A percentile compares a stretch with the other conserved stretches of the same genome.
Evolutionary conservation across 495 filamentous ascomycete species (phyloP).

Genomic region (Xylaria palmicola): DNA sequence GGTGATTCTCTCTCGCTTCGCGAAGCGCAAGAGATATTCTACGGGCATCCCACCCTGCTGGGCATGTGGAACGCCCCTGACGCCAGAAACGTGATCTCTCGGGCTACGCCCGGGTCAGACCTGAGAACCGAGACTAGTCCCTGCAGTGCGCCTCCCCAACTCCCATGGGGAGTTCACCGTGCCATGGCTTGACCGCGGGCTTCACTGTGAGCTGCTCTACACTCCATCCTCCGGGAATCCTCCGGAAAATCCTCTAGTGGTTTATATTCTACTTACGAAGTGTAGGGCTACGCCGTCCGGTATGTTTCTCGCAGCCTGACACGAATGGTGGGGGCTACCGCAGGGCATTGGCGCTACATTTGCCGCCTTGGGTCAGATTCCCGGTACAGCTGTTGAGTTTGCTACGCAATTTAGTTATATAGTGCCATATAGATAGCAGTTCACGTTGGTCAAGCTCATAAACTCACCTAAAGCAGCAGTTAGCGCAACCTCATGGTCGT

Average conservation of each 20-base stretch:
- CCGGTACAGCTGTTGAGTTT: no score
- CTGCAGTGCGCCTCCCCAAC: neutral
- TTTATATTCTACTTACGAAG: neutral
- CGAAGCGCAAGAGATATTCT: neutral
- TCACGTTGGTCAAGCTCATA: no score
- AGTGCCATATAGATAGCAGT: no score
- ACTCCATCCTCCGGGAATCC: neutral
- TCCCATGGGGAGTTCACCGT: neutral
- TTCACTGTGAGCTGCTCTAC: neutral
- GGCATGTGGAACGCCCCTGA: no score
- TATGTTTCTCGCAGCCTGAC: no score
- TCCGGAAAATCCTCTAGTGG: neutral
- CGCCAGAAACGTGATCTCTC: neutral
- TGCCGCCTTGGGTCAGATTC: no score
- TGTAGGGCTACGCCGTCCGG: neutral
- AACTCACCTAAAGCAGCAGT: no score
- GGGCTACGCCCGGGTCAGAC: neutral
- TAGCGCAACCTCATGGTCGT: no score
- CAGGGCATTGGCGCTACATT: no score
- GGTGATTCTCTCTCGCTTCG: neutral
- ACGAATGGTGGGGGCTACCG: no score
- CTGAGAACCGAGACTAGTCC: neutral
- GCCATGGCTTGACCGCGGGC: neutral
- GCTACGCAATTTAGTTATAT: no score
- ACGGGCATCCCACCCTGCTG: neutral